Percentiles rank a stretch among this genome's conserved stretches.
Conservation (phyloP, 495 filamentous ascomycete species). For the Aspergillus steynii region DNA sequence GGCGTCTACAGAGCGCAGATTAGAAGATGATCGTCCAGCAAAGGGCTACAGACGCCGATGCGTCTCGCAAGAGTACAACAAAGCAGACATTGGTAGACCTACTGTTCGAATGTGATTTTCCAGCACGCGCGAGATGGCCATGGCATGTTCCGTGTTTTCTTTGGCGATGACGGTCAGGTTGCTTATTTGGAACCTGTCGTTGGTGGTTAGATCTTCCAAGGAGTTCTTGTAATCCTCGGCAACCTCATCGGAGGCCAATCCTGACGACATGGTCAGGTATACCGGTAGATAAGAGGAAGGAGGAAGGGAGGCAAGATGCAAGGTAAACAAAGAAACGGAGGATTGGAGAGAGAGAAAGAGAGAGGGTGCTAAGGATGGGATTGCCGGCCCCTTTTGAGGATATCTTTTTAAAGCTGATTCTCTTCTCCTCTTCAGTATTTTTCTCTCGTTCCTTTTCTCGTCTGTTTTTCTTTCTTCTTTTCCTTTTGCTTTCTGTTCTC, state of each 20-base stretch:
- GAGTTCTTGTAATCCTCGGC: constrained; percentile 94
- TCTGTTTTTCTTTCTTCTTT: constrained; percentile 10
- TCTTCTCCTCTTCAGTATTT: constrained; percentile 5
- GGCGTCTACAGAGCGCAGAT: constrained; percentile 63
- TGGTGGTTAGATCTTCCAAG: constrained; percentile 83
- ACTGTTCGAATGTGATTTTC: constrained; percentile 92
- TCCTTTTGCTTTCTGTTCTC: constrained; percentile 15
- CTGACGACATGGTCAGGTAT: constrained; percentile 61
- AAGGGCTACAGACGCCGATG: constrained; percentile 23
- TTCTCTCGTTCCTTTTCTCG: background rate
- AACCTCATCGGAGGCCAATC: constrained; percentile 78
- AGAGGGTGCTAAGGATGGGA: constrained; percentile 3
- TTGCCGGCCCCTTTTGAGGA: background rate
- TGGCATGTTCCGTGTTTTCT: constrained; percentile 92
- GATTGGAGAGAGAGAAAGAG: constrained; percentile 6
- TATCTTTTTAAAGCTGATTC: constrained; percentile 1
- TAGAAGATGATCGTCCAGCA: constrained; percentile 34
- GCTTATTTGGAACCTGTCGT: constrained; percentile 89
- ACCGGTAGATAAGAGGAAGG: constrained; percentile 19
- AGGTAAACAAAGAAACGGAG: constrained; percentile 6
- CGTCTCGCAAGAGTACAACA: constrained; percentile 14
- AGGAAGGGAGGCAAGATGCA: constrained; percentile 9
- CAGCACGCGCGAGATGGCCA: constrained; percentile 83
- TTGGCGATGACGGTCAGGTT: constrained; percentile 94
- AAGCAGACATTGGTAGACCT: constrained; percentile 45